These are phyloP conservation scores for Leucaena leucocephala DNA, from an alignment of 306 rosid genomes.

Conservation along the genomic window DNA sequence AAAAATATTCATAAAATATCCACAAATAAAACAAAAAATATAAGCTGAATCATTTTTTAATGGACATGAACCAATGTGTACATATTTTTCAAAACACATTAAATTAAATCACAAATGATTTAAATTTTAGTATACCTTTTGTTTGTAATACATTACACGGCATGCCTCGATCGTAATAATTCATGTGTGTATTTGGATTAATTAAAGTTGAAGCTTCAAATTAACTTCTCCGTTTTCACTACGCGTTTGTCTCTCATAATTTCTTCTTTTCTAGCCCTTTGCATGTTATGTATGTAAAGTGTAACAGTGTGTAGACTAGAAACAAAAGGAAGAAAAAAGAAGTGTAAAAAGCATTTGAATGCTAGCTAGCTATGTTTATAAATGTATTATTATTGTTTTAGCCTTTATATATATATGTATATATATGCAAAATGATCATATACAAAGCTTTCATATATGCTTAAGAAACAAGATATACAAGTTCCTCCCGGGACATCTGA, in stretches of 20 bases:
- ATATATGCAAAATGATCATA: neutral
- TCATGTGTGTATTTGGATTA: neutral
- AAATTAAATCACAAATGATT: too few relatives aligned
- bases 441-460: neutral
- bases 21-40: too few relatives aligned
- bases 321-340: neutral
- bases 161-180: neutral
- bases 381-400: neutral
- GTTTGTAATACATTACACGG: neutral
- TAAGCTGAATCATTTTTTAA: too few relatives aligned
- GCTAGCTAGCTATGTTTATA: neutral
- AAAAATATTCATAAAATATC: neutral
- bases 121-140: neutral
- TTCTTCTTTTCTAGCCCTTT: neutral
- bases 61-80: neutral
- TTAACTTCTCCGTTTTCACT: neutral
- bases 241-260: neutral
- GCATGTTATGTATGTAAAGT: neutral
- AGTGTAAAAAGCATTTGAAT: neutral
- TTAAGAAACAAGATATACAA: neutral
- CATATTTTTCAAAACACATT: too few relatives aligned
- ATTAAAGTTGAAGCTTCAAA: neutral
- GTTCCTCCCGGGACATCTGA: too few relatives aligned
- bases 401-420: neutral
- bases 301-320: neutral